Base-by-base conservation (phyloP, 805 yeast species). In the Candida broadrunensis region DNA sequence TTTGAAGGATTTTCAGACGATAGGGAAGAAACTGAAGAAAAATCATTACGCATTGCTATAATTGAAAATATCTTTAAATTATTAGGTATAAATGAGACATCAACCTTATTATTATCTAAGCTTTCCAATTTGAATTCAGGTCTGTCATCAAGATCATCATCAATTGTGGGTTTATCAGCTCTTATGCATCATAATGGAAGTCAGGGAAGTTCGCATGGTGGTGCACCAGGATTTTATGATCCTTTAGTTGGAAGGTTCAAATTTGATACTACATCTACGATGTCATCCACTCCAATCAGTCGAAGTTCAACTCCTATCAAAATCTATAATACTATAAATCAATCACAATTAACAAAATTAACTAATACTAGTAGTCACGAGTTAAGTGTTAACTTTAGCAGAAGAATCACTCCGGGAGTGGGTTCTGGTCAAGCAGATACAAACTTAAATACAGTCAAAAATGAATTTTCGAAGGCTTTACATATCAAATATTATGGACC, bases 21-120 rank as follows among this genome's bases (percentile, higher is more conserved):
- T 29, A 47, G 58, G 24, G 88, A 83, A 44, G 91, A 83, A 48
- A 78, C 85, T 0, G 89, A 85, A 50, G 91, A 85, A 36, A 69
- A 78, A 0, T 72, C 85, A 0, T 59, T 84, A 19, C 65, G 85
- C 39, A 66, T 73, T 16, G 87, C 91, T 0, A 59, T 89, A 1
- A 75, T 83, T 4, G 95, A 86, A 49, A 83, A 81, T 19, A 74
- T 89, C 32, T 83, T 88, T 54, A 72, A 72, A 38, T 64, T 79
- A 24, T 64, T 88, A 25, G 96, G 96, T 0, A 71, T 88, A 9
- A 55, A 57, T 15, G 70, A 64, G 33, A 74, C 36, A 5, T 29
- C 32, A n/a, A 15, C 32, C 13, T 15, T 29, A 14, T 29, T 29
- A 35, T 21, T 16, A 20, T 27, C 17, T 4, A 14, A 24, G 13